These are phyloP conservation scores for Pascua sp. DNA, from an alignment of 1,284 basidiomycete genomes.

Conservation along the genomic window DNA sequence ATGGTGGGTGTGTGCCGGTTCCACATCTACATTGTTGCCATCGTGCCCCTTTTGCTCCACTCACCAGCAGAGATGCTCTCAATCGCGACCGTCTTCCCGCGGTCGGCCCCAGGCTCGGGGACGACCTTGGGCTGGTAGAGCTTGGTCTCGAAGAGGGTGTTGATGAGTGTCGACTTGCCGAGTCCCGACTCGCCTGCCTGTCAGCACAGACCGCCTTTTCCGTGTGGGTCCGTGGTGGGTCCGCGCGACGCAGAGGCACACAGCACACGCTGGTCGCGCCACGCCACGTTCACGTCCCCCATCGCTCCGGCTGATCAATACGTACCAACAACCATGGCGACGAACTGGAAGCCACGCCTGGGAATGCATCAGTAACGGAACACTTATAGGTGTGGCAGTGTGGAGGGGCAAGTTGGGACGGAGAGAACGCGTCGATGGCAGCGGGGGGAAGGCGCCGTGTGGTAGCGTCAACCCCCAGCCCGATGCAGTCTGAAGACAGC, in stretches of 20 bases:
- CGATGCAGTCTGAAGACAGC: no score
- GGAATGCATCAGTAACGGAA: slow-evolving; percentile 3
- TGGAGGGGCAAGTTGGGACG: no score
- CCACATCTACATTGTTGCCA: not conserved
- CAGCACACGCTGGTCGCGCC: not conserved
- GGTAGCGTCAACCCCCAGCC: no score
- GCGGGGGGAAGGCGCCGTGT: no score
- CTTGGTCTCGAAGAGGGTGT: slow-evolving; percentile 93
- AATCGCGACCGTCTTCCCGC: slow-evolving; percentile 87
- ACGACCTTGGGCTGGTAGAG: slow-evolving; percentile 85
- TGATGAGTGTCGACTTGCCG: slow-evolving; percentile 95
- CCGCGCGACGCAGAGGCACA: not conserved
- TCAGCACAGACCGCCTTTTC: slow-evolving; percentile 19
- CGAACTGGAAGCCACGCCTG: slow-evolving; percentile 90
- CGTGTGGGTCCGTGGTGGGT: not conserved
- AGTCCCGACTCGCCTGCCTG: slow-evolving; percentile 86
- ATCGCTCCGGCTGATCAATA: slow-evolving; percentile 23
- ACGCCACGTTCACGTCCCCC: slow-evolving; percentile 1
- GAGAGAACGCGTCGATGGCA: no score
- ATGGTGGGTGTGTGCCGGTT: not conserved
- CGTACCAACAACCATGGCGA: slow-evolving; percentile 91
- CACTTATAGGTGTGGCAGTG: not conserved
- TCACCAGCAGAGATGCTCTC: slow-evolving; percentile 93
- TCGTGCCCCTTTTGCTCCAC: slow-evolving; percentile 27
- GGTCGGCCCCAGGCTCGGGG: slow-evolving; percentile 75